Conservation (phyloP, 1,139 yeast genomes). For the Hanseniaspora sp. region DNA sequence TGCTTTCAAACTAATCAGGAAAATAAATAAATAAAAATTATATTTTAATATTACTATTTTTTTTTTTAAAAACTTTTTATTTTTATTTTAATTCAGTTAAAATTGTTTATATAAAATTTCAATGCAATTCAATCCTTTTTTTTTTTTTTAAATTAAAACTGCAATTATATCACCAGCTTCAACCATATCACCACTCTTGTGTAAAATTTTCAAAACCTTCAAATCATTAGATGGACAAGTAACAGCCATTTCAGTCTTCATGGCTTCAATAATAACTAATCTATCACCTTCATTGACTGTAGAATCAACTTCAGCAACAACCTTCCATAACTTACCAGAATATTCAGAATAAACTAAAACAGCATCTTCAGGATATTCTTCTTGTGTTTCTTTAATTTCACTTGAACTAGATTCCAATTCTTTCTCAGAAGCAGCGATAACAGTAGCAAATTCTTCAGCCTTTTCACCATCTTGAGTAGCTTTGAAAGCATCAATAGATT, state of each 20-base stretch:
- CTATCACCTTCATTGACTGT: conserved; percentile 64
- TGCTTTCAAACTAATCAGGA: neutral
- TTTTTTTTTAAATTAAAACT: conserved; percentile 35
- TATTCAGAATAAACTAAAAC: conserved; percentile 83
- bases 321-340: conserved; percentile 95
- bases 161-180: conserved; percentile 93
- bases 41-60: neutral
- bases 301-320: conserved; percentile 74
- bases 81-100: neutral
- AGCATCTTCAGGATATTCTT: conserved; percentile 59
- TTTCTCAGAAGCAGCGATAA: conserved; percentile 73
- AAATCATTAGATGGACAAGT: conserved; percentile 55
- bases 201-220: conserved; percentile 64
- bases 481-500: conserved; percentile 61
- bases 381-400: conserved; percentile 36
- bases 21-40: neutral
- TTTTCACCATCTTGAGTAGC: conserved; percentile 65
- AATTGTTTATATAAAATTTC: neutral
- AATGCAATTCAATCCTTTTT: too few species aligned
- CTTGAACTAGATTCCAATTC: conserved; percentile 49
- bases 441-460: conserved; percentile 67
- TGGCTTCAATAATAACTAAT: conserved; percentile 83
- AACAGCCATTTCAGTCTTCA: conserved; percentile 96
- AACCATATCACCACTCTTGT: conserved; percentile 85
- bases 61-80: neutral